Evolutionary conservation across 345 rosid species (phyloP).

Genomic region (Camelina sativa): DNA sequence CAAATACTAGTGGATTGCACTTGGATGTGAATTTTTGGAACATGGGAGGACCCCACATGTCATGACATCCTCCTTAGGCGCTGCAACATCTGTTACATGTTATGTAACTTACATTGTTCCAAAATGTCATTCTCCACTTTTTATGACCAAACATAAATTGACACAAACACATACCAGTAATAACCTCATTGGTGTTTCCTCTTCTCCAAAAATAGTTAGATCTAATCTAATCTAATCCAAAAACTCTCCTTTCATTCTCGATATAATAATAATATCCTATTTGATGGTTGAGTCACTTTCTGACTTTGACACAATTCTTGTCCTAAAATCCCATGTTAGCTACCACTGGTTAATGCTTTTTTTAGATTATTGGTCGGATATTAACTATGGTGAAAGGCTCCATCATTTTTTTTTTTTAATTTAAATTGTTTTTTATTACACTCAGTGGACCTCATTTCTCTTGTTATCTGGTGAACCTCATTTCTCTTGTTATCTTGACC

Average conservation of each 20-base stretch:
- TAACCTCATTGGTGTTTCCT: constrained; percentile 33
- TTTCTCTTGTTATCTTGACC: background rate
- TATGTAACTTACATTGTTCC: background rate
- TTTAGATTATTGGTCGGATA: constrained; percentile 28
- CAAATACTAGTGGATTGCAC: background rate
- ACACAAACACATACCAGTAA: constrained; percentile 30
- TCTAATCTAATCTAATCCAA: background rate
- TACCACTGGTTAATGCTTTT: constrained; percentile 24
- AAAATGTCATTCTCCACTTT: constrained; percentile 13
- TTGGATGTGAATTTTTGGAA: background rate
- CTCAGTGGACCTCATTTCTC: constrained; percentile 14
- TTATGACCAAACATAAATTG: constrained; percentile 20
- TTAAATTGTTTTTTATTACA: background rate
- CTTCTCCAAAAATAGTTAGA: background rate
- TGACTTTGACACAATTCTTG: constrained; percentile 34
- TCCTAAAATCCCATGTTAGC: constrained; percentile 33
- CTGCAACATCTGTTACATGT: constrained; percentile 29
- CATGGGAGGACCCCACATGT: constrained; percentile 33
- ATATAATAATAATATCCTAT: background rate
- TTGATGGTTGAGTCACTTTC: constrained; percentile 38
- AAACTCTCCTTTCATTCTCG: constrained; percentile 9
- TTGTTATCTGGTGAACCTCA: constrained; percentile 17
- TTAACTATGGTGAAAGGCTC: constrained; percentile 9
- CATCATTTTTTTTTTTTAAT: background rate
- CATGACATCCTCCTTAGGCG: constrained; percentile 26